phyloP scores from a whole-genome alignment of 2,329 filamentous ascomycete species.

The Macroventuria anomochaeta region DNA sequence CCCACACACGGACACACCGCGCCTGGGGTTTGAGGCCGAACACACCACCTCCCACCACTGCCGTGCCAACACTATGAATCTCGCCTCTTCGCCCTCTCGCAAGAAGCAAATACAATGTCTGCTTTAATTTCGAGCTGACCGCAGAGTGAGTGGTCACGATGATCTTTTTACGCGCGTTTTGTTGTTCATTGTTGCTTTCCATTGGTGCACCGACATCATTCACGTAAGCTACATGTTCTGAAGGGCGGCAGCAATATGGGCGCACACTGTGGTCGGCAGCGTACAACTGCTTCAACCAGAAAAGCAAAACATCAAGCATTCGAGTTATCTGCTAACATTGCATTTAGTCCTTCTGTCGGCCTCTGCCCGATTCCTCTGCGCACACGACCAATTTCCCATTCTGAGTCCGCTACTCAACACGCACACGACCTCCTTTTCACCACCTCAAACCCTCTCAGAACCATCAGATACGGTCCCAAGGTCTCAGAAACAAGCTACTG shows the following conservation, averaged over 20 bases:
- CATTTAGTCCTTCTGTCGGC: constrained; percentile 27
- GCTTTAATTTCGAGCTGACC: constrained; percentile 34
- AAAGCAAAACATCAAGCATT: neutral
- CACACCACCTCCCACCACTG: constrained; percentile 15
- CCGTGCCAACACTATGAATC: constrained; percentile 27
- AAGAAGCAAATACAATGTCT: constrained; percentile 38
- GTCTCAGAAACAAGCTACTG: neutral
- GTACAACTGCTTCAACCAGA: neutral
- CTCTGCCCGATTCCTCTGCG: constrained; percentile 22
- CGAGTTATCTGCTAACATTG: constrained; percentile 23
- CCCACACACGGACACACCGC: constrained; percentile 9
- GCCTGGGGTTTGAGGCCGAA: constrained; percentile 5
- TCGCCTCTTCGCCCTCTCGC: constrained; percentile 34
- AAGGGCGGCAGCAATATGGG: neutral
- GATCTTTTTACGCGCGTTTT: neutral
- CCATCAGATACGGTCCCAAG: neutral
- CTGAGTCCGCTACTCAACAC: constrained; percentile 6
- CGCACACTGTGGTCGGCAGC: neutral
- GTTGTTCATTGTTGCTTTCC: neutral
- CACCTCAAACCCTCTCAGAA: neutral
- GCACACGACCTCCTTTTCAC: constrained; percentile 1
- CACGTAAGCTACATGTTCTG: neutral
- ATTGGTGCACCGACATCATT: constrained; percentile 1
- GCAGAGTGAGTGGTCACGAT: constrained; percentile 28
- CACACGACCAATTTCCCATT: constrained; percentile 16